A percentile compares a stretch with the other conserved stretches of the same genome.
These are phyloP conservation scores for Jimgerdemannia lactiflua DNA, from an alignment of 192 early-diverging fungal genomes.

Conservation along the genomic window DNA sequence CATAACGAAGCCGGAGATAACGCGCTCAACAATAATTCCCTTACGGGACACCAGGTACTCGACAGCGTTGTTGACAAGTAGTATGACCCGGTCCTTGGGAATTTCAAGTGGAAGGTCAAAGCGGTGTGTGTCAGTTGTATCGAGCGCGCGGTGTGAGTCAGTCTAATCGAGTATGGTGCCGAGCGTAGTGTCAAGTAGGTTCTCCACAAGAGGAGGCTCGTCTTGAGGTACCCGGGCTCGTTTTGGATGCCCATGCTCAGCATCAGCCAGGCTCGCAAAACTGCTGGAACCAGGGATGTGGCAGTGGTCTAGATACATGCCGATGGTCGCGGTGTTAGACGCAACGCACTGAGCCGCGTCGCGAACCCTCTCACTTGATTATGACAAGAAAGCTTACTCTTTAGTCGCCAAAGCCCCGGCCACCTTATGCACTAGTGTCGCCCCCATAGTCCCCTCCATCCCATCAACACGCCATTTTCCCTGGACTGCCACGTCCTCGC, in stretches of 20 bases:
- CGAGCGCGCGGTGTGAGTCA: constrained; percentile 31
- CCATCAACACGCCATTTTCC: constrained; percentile 62
- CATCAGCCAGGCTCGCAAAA: constrained; percentile 46
- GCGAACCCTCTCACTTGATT: constrained; percentile 41
- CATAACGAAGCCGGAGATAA: constrained; percentile 72
- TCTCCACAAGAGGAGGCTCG: constrained; percentile 43
- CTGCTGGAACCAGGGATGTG: constrained; percentile 66
- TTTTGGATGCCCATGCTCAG: constrained; percentile 82
- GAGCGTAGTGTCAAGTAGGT: background rate
- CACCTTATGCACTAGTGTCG: constrained; percentile 76
- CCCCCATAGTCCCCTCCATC: constrained; percentile 76
- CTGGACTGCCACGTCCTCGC: constrained; percentile 80
- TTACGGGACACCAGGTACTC: constrained; percentile 32
- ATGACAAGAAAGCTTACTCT: constrained; percentile 37
- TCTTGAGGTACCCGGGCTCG: constrained; percentile 71
- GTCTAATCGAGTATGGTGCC: no score
- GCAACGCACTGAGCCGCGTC: constrained; percentile 52
- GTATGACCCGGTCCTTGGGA: constrained; percentile 37
- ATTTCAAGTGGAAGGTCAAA: constrained; percentile 24
- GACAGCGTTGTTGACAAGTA: constrained; percentile 83
- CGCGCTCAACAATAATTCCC: constrained; percentile 48
- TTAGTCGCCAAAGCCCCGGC: constrained; percentile 66
- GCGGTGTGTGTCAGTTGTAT: constrained; percentile 35
- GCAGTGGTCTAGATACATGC: constrained; percentile 71
- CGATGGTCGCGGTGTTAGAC: constrained; percentile 72